Percentiles rank a stretch among this genome's conserved stretches.
Conservation (phyloP, 2,329 filamentous ascomycete genomes). For the Ceratocystis cacaofunesta region DNA sequence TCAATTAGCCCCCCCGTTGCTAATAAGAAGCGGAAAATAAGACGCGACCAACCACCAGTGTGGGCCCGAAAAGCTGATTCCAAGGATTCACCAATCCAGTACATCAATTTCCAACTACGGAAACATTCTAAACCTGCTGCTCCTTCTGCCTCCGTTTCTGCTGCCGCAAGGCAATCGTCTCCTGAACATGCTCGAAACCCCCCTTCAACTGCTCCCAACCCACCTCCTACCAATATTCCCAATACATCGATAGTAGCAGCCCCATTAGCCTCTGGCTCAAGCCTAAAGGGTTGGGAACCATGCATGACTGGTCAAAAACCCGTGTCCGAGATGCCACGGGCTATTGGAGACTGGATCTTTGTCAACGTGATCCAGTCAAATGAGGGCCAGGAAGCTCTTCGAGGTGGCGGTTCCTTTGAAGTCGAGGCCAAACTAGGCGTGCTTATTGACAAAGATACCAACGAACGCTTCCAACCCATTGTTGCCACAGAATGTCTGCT, state of each 20-base stretch:
- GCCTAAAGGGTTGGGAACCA: slow-evolving; percentile 45
- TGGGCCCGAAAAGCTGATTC: slow-evolving; percentile 33
- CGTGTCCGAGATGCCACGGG: slow-evolving; percentile 57
- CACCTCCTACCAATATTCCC: slow-evolving; percentile 18
- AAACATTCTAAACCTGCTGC: slow-evolving; percentile 24
- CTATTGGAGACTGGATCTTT: slow-evolving; percentile 71
- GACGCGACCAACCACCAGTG: slow-evolving; percentile 28
- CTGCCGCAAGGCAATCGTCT: slow-evolving; percentile 28
- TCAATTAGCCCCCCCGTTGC: slow-evolving; percentile 21
- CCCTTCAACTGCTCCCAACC: slow-evolving; percentile 11
- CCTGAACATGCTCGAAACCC: slow-evolving; percentile 30
- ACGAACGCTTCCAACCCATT: slow-evolving; percentile 51
- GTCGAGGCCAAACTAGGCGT: slow-evolving; percentile 88
- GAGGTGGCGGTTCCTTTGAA: slow-evolving; percentile 61
- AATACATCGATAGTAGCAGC: background rate
- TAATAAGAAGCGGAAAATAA: slow-evolving; percentile 26
- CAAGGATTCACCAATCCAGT: slow-evolving; percentile 26
- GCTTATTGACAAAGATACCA: slow-evolving; percentile 57
- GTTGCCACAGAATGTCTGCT: slow-evolving; percentile 59
- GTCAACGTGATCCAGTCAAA: slow-evolving; percentile 51
- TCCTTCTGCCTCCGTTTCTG: slow-evolving; percentile 23
- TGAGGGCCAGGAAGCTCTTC: slow-evolving; percentile 48
- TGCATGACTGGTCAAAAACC: slow-evolving; percentile 57
- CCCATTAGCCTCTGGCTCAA: background rate
- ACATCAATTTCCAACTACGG: slow-evolving; percentile 34